Base-by-base conservation (phyloP, 139 green algal genomes). In the Gonium pectorale region DNA sequence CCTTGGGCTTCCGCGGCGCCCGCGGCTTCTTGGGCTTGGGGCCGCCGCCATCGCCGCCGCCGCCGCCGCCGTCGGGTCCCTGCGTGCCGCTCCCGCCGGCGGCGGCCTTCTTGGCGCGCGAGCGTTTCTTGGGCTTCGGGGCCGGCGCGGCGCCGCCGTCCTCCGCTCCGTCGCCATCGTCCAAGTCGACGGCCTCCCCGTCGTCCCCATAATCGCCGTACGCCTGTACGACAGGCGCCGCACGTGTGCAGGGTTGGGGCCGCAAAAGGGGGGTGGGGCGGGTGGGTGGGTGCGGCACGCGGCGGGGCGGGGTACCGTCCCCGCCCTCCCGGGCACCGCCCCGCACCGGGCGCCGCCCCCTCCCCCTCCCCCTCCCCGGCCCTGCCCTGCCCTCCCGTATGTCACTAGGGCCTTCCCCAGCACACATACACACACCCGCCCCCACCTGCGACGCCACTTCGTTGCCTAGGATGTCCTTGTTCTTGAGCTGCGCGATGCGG, bases 381-480 rank as follows among this genome's bases (percentile, higher is more conserved):
- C 52, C 56, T n/a, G n/a, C n/a, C n/a, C n/a, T n/a, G n/a, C n/a
- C n/a, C n/a, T n/a, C n/a, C n/a, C n/a, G n/a, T n/a, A n/a, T n/a
- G n/a, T n/a, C n/a, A n/a, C n/a, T n/a, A n/a, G n/a, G n/a, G n/a
- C n/a, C n/a, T n/a, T n/a, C n/a, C n/a, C n/a, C n/a, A n/a, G n/a
- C n/a, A 26, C 13, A 56, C 49, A 13, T 13, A 17, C 17, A 17
- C 17, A 56, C 49, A 13, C 49, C 68, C n/a, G n/a, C n/a, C n/a
- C n/a, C n/a, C n/a, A 90, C 86, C 81, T 90, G 87, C 3, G 87
- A 90, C 5, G 60, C 15, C 31, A 90, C 60, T 9, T 41, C 46
- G 7, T 83, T 60, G 13, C 87, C 87, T n/a, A 66, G 62, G 15
- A 88, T 43, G 81, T 90, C 87, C 40, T 81, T 86, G 81, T 90